These are phyloP conservation scores for Cladosporium halotolerans DNA, from an alignment of 2,329 filamentous ascomycete genomes.

Conservation along the genomic window DNA sequence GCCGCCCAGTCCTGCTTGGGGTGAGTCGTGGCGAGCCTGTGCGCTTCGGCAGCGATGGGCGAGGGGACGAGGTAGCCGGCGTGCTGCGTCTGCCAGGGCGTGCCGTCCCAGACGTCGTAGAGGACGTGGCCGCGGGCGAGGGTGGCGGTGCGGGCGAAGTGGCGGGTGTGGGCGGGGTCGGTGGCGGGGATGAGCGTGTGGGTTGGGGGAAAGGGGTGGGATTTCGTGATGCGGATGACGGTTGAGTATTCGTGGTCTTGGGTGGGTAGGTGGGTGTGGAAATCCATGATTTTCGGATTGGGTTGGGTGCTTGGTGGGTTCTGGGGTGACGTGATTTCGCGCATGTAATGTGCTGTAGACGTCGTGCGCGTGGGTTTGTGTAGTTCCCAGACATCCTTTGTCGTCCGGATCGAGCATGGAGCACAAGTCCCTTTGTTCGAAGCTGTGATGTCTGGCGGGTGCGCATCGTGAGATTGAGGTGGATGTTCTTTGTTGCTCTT, in stretches of 20 bases:
- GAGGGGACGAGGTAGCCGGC: not conserved
- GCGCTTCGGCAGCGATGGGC: not conserved
- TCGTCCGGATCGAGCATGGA: too few species aligned
- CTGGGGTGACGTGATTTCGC: too few species aligned
- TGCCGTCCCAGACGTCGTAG: constrained; percentile 3
- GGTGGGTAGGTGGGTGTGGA: too few species aligned
- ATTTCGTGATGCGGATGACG: not conserved
- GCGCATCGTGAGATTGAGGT: too few species aligned
- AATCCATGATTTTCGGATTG: constrained; percentile 11
- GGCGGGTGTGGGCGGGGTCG: not conserved
- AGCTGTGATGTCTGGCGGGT: too few species aligned
- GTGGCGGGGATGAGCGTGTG: not conserved
- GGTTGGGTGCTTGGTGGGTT: constrained; percentile 19
- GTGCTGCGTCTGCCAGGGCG: not conserved
- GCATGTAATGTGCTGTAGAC: too few species aligned
- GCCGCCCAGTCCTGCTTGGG: not conserved
- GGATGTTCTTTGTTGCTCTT: too few species aligned
- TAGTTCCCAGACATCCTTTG: too few species aligned
- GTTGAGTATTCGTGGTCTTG: not conserved
- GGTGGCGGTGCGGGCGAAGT: constrained; percentile 3
- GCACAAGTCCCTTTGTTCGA: too few species aligned
- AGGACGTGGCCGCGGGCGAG: constrained; percentile 7
- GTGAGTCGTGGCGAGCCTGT: not conserved
- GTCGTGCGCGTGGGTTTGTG: too few species aligned
- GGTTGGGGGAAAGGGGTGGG: not conserved